A percentile compares a stretch with the other conserved stretches of the same genome.
Conservation (phyloP, 257 asterid species). For the Plantago elongata region DNA sequence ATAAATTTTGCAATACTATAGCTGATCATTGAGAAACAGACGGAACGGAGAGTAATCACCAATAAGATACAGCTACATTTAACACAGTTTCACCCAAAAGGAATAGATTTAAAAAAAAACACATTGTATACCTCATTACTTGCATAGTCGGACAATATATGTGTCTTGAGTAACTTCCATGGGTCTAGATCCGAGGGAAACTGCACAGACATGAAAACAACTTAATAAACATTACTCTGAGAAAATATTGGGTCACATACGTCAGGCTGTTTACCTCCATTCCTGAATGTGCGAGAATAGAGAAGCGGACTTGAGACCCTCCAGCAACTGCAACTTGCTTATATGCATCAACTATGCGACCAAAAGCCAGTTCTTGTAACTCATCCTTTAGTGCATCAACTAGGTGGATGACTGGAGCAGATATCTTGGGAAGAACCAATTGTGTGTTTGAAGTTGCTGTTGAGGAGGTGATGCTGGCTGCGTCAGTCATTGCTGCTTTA, state of each 20-base stretch:
- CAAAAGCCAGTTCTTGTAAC: slow-evolving; percentile 63
- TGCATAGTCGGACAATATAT: slow-evolving; percentile 71
- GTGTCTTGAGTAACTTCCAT: slow-evolving; percentile 70
- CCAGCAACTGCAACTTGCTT: slow-evolving; percentile 77
- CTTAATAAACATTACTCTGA: slow-evolving; percentile 20
- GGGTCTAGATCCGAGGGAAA: slow-evolving; percentile 88
- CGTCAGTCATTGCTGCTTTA: slow-evolving; percentile 55
- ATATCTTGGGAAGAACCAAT: slow-evolving; percentile 80
- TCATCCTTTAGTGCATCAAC: slow-evolving; percentile 74
- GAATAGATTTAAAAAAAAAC: not conserved
- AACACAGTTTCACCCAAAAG: slow-evolving; percentile 5
- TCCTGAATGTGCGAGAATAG: slow-evolving; percentile 80
- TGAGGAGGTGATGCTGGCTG: slow-evolving; percentile 49
- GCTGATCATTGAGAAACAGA: no score
- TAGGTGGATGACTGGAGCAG: slow-evolving; percentile 76
- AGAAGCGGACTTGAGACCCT: slow-evolving; percentile 73
- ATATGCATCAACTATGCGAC: slow-evolving; percentile 83
- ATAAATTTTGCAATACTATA: not conserved
- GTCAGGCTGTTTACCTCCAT: slow-evolving; percentile 57
- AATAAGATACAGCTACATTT: slow-evolving; percentile 10
- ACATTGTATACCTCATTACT: slow-evolving; percentile 74
- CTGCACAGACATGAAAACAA: slow-evolving; percentile 43
- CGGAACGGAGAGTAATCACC: not conserved
- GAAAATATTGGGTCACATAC: slow-evolving; percentile 21
- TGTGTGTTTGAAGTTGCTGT: slow-evolving; percentile 57